Conservation (phyloP, 352 stramenopile species). For the Phytophthora lateralis region DNA sequence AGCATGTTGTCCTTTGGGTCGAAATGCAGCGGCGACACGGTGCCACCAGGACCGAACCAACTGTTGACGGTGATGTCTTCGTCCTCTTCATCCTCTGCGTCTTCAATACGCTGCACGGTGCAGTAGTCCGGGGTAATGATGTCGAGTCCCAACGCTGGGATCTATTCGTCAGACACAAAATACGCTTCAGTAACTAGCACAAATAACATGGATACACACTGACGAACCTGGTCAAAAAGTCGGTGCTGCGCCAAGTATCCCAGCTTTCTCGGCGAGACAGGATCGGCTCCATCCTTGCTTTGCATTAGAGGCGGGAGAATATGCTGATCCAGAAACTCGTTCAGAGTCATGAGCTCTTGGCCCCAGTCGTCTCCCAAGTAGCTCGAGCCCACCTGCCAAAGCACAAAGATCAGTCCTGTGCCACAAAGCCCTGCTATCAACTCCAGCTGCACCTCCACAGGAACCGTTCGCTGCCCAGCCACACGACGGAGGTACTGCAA, state of each 20-base stretch:
- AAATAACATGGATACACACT: background rate
- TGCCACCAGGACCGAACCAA: slow-evolving; percentile 86
- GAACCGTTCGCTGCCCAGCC: slow-evolving; percentile 77
- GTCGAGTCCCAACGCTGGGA: slow-evolving; percentile 74
- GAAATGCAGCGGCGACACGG: slow-evolving; percentile 88
- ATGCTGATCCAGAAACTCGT: slow-evolving; percentile 74
- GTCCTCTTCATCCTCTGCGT: slow-evolving; percentile 42
- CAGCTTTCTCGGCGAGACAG: slow-evolving; percentile 13
- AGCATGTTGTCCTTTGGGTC: slow-evolving; percentile 92
- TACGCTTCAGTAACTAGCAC: slow-evolving; percentile 15
- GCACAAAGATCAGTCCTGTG: background rate
- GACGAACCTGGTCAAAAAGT: slow-evolving; percentile 88
- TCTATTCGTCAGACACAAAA: slow-evolving; percentile 46
- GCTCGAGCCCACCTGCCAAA: slow-evolving; percentile 66
- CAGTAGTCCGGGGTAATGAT: slow-evolving; percentile 92
- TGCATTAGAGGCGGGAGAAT: slow-evolving; percentile 35
- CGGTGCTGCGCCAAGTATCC: slow-evolving; percentile 91
- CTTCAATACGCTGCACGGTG: slow-evolving; percentile 55
- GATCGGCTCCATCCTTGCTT: slow-evolving; percentile 1
- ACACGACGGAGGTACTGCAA: slow-evolving; percentile 74
- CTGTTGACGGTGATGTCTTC: slow-evolving; percentile 85
- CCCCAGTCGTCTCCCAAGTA: slow-evolving; percentile 84
- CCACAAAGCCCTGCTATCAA: background rate
- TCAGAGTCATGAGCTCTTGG: slow-evolving; percentile 82
- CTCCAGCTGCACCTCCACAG: slow-evolving; percentile 65